Conservation (phyloP, 192 early-diverging fungal genomes). For the Backusella macrospora region DNA sequence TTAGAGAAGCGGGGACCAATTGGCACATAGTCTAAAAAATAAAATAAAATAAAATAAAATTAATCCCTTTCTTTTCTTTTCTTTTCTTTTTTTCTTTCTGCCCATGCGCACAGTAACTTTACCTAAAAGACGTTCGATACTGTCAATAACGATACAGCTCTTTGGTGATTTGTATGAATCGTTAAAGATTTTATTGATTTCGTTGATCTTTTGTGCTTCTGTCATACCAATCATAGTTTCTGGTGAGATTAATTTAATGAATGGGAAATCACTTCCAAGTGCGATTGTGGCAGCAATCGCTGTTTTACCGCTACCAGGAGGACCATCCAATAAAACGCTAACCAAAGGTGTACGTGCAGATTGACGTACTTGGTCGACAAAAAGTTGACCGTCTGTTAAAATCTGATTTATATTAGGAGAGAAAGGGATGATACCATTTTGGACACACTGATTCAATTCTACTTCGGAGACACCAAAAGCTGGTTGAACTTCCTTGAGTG, state of each 20-base stretch:
- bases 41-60: neutral
- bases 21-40: conserved; percentile 79
- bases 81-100: conserved; percentile 21
- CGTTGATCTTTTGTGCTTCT: conserved; percentile 80
- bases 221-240: conserved; percentile 93
- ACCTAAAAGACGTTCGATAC: conserved; percentile 89
- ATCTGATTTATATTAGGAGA: conserved; percentile 54
- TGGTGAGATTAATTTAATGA: conserved; percentile 96
- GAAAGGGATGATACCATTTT: conserved; percentile 88
- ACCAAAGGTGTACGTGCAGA: conserved; percentile 87
- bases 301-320: conserved; percentile 89
- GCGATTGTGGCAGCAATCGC: conserved; percentile 96
- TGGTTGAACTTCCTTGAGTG: conserved; percentile 91
- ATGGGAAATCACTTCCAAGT: conserved; percentile 88
- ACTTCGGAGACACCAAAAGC: conserved; percentile 94
- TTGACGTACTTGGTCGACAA: conserved; percentile 75
- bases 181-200: conserved; percentile 93
- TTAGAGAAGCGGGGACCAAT: conserved; percentile 98
- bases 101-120: neutral
- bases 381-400: conserved; percentile 58
- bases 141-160: conserved; percentile 93
- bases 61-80: neutral
- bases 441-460: conserved; percentile 83
- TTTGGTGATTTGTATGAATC: conserved; percentile 97
- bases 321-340: conserved; percentile 87